These are phyloP conservation scores for Geoglossum cookeanum DNA, from an alignment of 2,329 filamentous ascomycete genomes.

Conservation along the genomic window DNA sequence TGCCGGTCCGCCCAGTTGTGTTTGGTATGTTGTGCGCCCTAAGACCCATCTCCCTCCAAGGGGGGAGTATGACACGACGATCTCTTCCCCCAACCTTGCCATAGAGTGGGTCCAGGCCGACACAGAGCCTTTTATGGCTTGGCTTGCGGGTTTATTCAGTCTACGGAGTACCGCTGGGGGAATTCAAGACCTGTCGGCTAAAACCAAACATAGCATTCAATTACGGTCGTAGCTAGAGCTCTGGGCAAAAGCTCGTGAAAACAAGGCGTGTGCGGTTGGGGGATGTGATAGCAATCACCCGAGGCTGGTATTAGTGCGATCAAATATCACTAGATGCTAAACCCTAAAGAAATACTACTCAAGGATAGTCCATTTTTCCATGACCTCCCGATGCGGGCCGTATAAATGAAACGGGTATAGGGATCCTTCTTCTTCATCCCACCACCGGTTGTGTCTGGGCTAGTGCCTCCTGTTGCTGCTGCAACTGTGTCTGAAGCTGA, in stretches of 20 bases:
- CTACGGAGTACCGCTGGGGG: no score
- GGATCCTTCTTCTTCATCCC: neutral
- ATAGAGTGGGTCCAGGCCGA: no score
- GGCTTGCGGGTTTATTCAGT: no score
- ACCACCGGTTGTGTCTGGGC: neutral
- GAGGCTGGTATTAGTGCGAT: neutral
- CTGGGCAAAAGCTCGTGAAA: neutral
- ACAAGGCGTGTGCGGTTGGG: neutral
- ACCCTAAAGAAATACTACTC: neutral
- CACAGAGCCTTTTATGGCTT: no score
- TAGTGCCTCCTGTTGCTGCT: constrained; percentile 12
- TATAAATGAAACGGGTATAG: neutral
- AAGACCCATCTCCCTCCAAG: no score
- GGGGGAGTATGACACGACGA: no score
- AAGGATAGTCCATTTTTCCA: neutral
- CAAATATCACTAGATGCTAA: neutral
- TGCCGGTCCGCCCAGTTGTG: no score
- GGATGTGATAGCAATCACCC: neutral
- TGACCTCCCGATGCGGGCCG: neutral
- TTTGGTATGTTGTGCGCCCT: no score
- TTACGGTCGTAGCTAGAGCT: no score
- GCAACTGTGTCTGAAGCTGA: constrained; percentile 24
- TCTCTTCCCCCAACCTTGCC: no score
- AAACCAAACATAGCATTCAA: no score
- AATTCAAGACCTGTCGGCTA: no score